Evolutionary conservation across 495 filamentous ascomycete species (phyloP).

Genomic region (Eremomyces bilateralis): DNA sequence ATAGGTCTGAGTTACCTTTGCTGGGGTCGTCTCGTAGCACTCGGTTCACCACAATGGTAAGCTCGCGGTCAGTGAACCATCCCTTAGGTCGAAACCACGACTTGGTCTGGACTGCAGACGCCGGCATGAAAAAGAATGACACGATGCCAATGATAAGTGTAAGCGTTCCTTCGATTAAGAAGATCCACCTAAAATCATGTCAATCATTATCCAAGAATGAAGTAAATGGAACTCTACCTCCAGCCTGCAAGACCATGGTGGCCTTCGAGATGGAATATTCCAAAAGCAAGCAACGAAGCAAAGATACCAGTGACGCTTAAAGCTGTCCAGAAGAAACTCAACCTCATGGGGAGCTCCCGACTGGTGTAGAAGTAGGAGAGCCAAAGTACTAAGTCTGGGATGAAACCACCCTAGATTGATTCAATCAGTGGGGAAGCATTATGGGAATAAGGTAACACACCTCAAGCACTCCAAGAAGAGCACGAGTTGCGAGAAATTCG

Average conservation of each 20-base stretch:
- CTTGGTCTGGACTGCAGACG: constrained; percentile 47
- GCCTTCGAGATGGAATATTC: constrained; percentile 42
- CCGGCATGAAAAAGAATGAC: constrained; percentile 40
- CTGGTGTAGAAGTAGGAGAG: too few relatives aligned
- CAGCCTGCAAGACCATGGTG: constrained; percentile 38
- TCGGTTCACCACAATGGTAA: not conserved
- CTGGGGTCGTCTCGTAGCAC: constrained; percentile 14
- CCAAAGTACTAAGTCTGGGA: too few relatives aligned
- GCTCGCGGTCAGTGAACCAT: constrained; percentile 35
- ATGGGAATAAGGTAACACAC: constrained; percentile 73
- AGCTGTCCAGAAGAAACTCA: constrained; percentile 48
- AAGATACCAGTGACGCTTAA: constrained; percentile 40
- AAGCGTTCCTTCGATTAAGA: constrained; percentile 22
- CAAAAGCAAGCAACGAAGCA: constrained; percentile 47
- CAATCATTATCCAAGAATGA: constrained; percentile 17
- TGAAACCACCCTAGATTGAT: constrained; percentile 48
- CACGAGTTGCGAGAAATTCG: too few relatives aligned
- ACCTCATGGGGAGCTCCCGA: constrained; percentile 29
- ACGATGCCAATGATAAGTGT: constrained; percentile 41
- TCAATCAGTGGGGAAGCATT: constrained; percentile 58
- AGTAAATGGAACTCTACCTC: constrained; percentile 49
- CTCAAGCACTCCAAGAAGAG: too few relatives aligned
- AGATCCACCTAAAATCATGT: not conserved
- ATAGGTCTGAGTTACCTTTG: constrained; percentile 3
- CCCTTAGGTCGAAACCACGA: constrained; percentile 47